Evolutionary conservation across 352 stramenopile species (phyloP).

Genomic region (Globisporangium heterothallicum): DNA sequence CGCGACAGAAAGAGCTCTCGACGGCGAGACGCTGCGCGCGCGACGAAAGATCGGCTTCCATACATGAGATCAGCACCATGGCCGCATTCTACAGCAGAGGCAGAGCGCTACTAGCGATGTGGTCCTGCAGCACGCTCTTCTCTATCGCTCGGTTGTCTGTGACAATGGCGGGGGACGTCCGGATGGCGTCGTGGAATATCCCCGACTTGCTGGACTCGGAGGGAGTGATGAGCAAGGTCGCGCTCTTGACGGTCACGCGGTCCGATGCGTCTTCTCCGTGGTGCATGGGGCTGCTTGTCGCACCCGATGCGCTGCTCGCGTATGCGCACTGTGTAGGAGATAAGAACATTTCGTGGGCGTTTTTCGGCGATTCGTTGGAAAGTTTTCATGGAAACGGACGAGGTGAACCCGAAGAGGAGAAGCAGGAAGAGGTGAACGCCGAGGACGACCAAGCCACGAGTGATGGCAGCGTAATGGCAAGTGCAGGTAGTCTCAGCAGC

Average conservation of each 20-base stretch:
- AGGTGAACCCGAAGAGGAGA: neutral
- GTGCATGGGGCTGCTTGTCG: constrained; percentile 33
- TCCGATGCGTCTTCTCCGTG: constrained; percentile 3
- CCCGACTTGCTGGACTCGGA: neutral
- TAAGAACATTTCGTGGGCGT: constrained; percentile 18
- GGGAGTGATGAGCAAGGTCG: constrained; percentile 15
- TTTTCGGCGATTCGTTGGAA: constrained; percentile 16
- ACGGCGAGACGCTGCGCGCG: too few species aligned
- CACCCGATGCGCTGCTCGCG: constrained; percentile 23
- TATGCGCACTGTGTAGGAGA: constrained; percentile 22
- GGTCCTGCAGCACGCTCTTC: neutral
- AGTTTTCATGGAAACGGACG: constrained; percentile 7
- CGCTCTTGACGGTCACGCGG: constrained; percentile 16
- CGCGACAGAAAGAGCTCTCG: too few species aligned
- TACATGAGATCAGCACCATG: constrained; percentile 2
- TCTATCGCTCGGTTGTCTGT: neutral
- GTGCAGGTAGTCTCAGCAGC: too few species aligned
- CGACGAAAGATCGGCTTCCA: too few species aligned
- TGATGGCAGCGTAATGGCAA: too few species aligned
- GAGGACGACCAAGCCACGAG: too few species aligned
- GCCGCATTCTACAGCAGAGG: neutral
- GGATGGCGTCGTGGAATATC: constrained; percentile 7
- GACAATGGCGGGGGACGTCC: neutral
- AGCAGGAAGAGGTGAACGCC: neutral
- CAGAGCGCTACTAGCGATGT: neutral